Base-by-base conservation (phyloP, 495 filamentous ascomycete genomes). In the Xylaria flabelliformis region DNA sequence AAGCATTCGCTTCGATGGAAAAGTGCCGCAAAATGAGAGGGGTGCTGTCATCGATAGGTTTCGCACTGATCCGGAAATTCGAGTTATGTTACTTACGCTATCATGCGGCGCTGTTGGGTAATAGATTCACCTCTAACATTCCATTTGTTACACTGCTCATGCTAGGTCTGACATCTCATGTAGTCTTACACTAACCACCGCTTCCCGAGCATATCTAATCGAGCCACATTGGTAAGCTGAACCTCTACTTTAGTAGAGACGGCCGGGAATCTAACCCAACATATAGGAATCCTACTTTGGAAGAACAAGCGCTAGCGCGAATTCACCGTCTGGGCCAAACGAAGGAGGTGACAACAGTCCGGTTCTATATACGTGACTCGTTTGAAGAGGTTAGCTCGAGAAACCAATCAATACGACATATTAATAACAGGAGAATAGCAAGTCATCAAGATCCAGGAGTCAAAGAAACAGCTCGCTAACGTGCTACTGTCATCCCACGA, bases 81-180 rank as follows among this genome's bases (percentile, higher is more conserved):
- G 41, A 3, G 12, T 64, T 5, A 48, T 64, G 62, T 13, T 64
- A 19, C 41, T 64, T 15, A 64, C 62, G 1, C 24, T 64, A 15
- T 48, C 62, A 12, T 64, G 62, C 7, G 62, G 62, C 1, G 62
- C 62, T 42, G 62, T 64, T 2, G 62, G 62, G 62, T 64, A 21
- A 36, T 5, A 36, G 3, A 36, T 36, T 36, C 34, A 36, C 34
- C 34, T 36, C 34, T 36, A 3, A 36, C 6, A 7, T 36, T 7
- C 34, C 34, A 36, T 7, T 36, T 36, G 34, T 36, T 5, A 36
- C 34, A 36, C 34, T 2, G 34, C 6, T 36, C 34, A 36, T 7
- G 3, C 3, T 6, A 0, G 8, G n/a, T 13, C 51, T 55, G 8
- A 55, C 24, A 3, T 55, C 9, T 12, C 0, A 51, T 3, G 6